Evolutionary conservation across 2,329 filamentous ascomycete species (phyloP).

Genomic region (Ophiostoma tasmaniense): DNA sequence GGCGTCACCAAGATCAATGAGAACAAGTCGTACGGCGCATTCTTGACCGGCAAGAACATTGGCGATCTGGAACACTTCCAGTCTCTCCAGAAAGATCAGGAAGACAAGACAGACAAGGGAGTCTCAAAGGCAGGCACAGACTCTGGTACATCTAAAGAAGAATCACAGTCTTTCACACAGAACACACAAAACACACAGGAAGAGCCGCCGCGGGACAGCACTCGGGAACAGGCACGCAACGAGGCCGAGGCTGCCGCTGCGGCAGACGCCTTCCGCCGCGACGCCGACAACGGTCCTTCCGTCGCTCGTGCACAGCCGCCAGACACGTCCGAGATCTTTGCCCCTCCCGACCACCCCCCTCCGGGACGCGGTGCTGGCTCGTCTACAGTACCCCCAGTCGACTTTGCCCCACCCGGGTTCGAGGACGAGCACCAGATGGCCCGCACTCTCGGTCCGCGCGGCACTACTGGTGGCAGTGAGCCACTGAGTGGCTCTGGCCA

Average conservation of each 20-base stretch:
- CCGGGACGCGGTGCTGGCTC: slow-evolving; percentile 23
- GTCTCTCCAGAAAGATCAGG: not conserved
- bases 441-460: slow-evolving; percentile 35
- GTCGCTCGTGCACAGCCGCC: not conserved
- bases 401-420: slow-evolving; percentile 81
- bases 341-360: not conserved
- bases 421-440: slow-evolving; percentile 88
- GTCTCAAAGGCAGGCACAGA: not conserved
- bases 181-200: not conserved
- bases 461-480: slow-evolving; percentile 20
- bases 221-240: not conserved
- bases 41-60: not conserved
- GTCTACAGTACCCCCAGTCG: slow-evolving; percentile 45
- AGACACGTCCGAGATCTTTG: not conserved
- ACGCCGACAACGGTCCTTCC: not conserved
- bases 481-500: slow-evolving; percentile 57
- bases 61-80: not conserved
- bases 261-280: not conserved
- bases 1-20: not conserved
- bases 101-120: not conserved
- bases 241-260: not conserved
- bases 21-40: not conserved
- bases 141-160: not conserved
- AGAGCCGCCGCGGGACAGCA: not conserved
- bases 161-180: not conserved